A percentile compares a stretch with the other conserved stretches of the same genome.
phyloP scores from a whole-genome alignment of 2,329 filamentous ascomycete genomes.

The Talaromyces sp. region DNA sequence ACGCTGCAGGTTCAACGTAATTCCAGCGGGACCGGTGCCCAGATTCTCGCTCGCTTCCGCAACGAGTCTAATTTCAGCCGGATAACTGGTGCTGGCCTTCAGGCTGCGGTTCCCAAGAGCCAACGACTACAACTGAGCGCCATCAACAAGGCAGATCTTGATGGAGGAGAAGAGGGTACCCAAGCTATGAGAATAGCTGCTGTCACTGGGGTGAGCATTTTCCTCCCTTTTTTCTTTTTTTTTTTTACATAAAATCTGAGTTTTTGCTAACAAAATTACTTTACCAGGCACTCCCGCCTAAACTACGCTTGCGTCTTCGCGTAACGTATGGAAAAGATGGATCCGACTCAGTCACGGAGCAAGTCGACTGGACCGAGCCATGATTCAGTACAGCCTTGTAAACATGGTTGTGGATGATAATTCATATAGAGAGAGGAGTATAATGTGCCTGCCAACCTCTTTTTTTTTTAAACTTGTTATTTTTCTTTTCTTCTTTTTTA shows the following conservation, averaged over 20 bases:
- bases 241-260: conserved; percentile 14
- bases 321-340: conserved; percentile 72
- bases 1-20: conserved; percentile 81
- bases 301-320: conserved; percentile 76
- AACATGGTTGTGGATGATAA: neutral
- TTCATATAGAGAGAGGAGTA: neutral
- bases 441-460: neutral
- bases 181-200: conserved; percentile 86
- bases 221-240: too few relatives aligned
- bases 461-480: neutral
- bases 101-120: conserved; percentile 93
- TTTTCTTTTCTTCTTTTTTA: neutral
- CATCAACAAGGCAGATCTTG: conserved; percentile 76
- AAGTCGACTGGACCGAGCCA: conserved; percentile 95
- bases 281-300: conserved; percentile 61
- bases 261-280: conserved; percentile 19
- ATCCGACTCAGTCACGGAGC: conserved; percentile 71
- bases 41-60: conserved; percentile 77
- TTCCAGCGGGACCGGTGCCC: conserved; percentile 57
- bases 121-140: conserved; percentile 90
- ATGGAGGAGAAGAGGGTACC: conserved; percentile 73
- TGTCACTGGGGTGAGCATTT: conserved; percentile 78
- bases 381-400: neutral
- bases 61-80: conserved; percentile 65
- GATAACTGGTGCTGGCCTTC: conserved; percentile 73